Evolutionary conservation across 78 protist species (phyloP), one percentile per base, ranked within the genome.

Genomic region (Dictyostelium discoideum): DNA sequence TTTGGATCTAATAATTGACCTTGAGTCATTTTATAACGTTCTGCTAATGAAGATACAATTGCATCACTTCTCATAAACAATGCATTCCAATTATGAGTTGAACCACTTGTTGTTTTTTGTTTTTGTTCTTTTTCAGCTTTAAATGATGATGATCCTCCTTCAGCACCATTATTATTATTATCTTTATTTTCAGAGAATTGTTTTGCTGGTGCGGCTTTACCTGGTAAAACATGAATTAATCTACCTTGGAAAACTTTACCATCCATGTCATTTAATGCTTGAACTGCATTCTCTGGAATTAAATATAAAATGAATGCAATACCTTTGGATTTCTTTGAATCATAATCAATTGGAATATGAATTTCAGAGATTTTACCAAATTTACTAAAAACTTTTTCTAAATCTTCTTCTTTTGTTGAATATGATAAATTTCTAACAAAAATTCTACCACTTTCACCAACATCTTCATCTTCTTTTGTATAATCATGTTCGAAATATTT

Each of bases 71-170:
- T 84, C 97, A 98, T 93, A 74, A 98, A 98, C 6, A 98, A 44
- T 10, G 99, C n/a, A 87, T 98, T 98, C 99, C 99, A 99, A 89
- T 95, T 97, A 93, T 81, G 80, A 26, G 69, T 74, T n/a, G 44
- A 16, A 3, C 86, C 97, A 13, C 97, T 95, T 5, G 32, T 24
- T 65, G 92, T 44, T 42, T 92, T 85, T 40, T 14, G 29, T 82
- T 92, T 50, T 85, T 37, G 37, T 44, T 84, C 97, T 32, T 84
- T 65, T 94, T 88, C 60, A 57, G 60, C 0, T 93, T 97, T 97
- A 87, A 39, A 98, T 54, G 46, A 69, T 13, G 29, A 57, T 37
- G 32, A 60, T 10, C 63, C 80, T 5, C 54, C 63, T 3, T 6
- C 6, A 40, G 32, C 78, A 2, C 40, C 92, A 16, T n/a, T 60